Evolutionary conservation across 1,284 basidiomycete genomes (phyloP).

Genomic region (Austropuccinia psidii): DNA sequence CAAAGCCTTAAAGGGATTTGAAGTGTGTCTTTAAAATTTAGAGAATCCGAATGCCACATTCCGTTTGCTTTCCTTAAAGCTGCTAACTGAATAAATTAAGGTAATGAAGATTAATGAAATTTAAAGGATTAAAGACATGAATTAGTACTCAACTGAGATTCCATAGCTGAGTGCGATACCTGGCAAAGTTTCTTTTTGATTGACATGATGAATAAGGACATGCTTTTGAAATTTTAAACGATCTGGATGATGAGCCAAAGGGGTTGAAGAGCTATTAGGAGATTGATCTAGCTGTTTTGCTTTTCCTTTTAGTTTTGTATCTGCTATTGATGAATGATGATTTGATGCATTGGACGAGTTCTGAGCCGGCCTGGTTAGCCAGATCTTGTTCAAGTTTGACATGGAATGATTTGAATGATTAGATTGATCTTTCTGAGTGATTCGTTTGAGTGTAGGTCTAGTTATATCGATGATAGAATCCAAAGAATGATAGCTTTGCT

Average conservation of each 20-base stretch:
- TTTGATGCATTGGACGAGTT: not conserved
- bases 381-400: not conserved
- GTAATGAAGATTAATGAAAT: not conserved
- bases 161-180: slow-evolving; percentile 32
- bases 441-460: slow-evolving; percentile 18
- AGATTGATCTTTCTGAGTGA: not conserved
- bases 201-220: slow-evolving; percentile 18
- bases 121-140: not conserved
- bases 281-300: not conserved
- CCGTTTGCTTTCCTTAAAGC: slow-evolving; percentile 14
- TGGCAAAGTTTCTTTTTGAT: not conserved
- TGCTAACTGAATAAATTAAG: not conserved
- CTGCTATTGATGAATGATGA: not conserved
- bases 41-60: slow-evolving; percentile 12
- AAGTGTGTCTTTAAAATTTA: not conserved
- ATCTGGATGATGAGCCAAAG: slow-evolving; percentile 5
- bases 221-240: slow-evolving; percentile 3
- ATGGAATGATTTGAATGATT: not conserved
- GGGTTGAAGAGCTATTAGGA: not conserved
- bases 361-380: not conserved
- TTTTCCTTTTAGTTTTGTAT: not conserved
- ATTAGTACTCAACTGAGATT: not conserved
- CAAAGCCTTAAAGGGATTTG: slow-evolving; percentile 15
- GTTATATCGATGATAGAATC: not conserved
- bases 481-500: not conserved